phyloP scores from a whole-genome alignment of 1,139 yeast species.

The Scheffersomyces stambukii region DNA sequence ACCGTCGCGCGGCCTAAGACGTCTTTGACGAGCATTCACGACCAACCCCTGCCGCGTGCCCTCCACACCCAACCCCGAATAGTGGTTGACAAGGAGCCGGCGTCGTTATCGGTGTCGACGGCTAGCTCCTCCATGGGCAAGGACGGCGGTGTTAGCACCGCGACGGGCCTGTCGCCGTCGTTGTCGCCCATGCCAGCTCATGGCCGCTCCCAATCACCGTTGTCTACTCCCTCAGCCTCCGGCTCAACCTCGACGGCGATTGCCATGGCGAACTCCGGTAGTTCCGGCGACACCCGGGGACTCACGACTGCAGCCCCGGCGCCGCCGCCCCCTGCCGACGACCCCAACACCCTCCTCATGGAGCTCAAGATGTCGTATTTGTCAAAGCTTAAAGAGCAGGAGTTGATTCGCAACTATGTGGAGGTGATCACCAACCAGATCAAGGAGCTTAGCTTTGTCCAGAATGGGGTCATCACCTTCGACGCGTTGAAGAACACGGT shows the following conservation, averaged over 20 bases:
- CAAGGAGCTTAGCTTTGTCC: slow-evolving; percentile 42
- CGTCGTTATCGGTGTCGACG: too few species aligned
- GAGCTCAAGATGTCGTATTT: slow-evolving; percentile 32
- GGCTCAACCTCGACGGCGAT: neutral
- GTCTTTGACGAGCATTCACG: too few species aligned
- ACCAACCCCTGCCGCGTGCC: too few species aligned
- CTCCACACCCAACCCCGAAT: too few species aligned
- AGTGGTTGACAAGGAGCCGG: too few species aligned
- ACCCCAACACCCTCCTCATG: slow-evolving; percentile 16
- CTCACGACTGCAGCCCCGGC: slow-evolving; percentile 5
- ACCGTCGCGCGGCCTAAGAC: too few species aligned
- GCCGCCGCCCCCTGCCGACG: slow-evolving; percentile 11
- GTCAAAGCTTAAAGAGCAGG: slow-evolving; percentile 42
- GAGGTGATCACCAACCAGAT: slow-evolving; percentile 44
- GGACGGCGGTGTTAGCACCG: too few species aligned
- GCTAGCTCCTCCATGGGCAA: too few species aligned
- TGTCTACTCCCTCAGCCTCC: neutral
- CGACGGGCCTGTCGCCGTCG: too few species aligned
- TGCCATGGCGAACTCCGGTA: neutral
- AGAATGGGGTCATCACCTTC: slow-evolving; percentile 43
- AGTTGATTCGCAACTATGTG: slow-evolving; percentile 40
- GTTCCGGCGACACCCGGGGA: neutral
- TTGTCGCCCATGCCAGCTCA: neutral
- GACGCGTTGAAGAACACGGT: slow-evolving; percentile 31
- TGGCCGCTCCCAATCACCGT: neutral